Conservation (phyloP, 129 eudicot genomes). For the Helichrysum umbraculigerum region DNA sequence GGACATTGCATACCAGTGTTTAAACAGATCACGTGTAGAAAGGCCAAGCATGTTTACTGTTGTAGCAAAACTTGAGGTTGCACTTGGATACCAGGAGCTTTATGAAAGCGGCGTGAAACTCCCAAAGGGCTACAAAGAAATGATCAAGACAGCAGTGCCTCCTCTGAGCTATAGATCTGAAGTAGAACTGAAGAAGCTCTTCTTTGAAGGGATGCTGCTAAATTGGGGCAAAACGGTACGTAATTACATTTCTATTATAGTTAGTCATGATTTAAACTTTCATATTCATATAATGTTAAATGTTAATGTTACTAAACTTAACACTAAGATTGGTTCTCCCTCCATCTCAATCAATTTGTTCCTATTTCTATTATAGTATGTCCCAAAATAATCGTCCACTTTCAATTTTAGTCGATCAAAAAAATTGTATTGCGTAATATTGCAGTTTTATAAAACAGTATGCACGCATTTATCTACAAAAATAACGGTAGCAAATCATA, state of each 20-base stretch:
- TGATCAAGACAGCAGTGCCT: neutral
- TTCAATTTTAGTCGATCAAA: too few species aligned
- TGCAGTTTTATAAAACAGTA: too few species aligned
- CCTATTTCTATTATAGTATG: too few species aligned
- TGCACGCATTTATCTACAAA: too few species aligned
- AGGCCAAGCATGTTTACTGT: neutral
- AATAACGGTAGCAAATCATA: too few species aligned
- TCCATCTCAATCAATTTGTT: too few species aligned
- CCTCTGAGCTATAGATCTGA: slow-evolving; percentile 4
- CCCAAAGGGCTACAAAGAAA: neutral
- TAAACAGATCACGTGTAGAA: neutral
- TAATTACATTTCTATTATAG: neutral
- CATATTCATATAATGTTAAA: neutral
- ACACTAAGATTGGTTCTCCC: neutral
- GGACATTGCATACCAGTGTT: neutral
- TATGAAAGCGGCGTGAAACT: neutral
- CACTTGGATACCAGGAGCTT: neutral
- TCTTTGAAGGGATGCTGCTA: neutral
- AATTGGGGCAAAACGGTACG: neutral
- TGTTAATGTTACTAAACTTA: neutral
- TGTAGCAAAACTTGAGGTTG: slow-evolving; percentile 1
- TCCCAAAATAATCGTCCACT: too few species aligned
- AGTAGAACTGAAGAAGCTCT: neutral
- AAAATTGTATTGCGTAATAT: too few species aligned
- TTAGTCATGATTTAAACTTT: neutral